These are phyloP conservation scores for Boletus smithii DNA, from an alignment of 1,284 basidiomycete genomes.

Conservation along the genomic window DNA sequence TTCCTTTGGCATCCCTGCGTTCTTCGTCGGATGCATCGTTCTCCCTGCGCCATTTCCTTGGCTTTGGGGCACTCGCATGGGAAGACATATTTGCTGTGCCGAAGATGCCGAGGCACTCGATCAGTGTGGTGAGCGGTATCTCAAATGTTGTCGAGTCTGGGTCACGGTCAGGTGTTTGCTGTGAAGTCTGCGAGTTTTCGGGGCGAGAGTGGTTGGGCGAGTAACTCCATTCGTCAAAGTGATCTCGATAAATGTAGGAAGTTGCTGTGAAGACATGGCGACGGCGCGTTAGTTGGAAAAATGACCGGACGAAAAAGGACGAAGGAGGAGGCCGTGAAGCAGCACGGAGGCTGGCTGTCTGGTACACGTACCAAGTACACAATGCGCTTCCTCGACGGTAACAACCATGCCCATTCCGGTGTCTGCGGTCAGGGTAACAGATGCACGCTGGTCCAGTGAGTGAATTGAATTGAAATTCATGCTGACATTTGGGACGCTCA, in stretches of 20 bases:
- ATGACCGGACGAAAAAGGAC: not conserved
- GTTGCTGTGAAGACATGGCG: constrained; percentile 51
- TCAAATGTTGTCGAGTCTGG: constrained; percentile 59
- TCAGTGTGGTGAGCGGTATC: constrained; percentile 74
- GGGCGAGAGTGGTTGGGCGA: constrained; percentile 14
- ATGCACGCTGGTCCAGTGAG: constrained; percentile 59
- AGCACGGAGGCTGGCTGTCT: constrained; percentile 8
- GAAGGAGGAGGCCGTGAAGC: not conserved
- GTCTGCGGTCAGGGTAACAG: constrained; percentile 59
- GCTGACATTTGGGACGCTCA: not conserved
- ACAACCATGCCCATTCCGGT: constrained; percentile 80
- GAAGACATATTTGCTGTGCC: constrained; percentile 61
- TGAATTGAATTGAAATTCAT: constrained; percentile 1
- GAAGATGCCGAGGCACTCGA: constrained; percentile 91
- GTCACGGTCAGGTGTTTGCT: constrained; percentile 13
- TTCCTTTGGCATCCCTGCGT: constrained; percentile 19
- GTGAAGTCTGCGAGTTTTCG: constrained; percentile 21
- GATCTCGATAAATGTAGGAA: constrained; percentile 77
- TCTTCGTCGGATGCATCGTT: constrained; percentile 50
- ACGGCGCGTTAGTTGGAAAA: not conserved
- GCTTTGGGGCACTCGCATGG: constrained; percentile 28
- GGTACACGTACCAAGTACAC: constrained; percentile 61
- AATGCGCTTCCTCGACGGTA: constrained; percentile 82
- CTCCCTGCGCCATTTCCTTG: constrained; percentile 49
- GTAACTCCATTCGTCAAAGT: constrained; percentile 69